Evolutionary conservation across 78 protist genomes (phyloP).

Genomic region (Dictyostelium firmibasis): DNA sequence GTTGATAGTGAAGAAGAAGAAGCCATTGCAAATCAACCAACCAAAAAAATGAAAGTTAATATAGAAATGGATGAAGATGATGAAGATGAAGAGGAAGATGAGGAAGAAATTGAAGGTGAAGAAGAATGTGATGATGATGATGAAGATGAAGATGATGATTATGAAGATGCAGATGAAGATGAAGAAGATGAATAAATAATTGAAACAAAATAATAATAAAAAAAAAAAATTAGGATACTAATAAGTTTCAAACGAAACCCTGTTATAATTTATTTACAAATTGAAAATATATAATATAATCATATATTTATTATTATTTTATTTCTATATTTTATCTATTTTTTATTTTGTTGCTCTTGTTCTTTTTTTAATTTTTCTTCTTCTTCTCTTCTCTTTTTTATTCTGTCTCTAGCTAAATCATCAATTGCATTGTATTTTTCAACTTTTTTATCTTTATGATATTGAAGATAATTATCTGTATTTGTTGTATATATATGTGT

Average conservation of each 20-base stretch:
- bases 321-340: neutral
- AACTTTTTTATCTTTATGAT: conserved; percentile 11
- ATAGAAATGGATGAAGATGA: conserved; percentile 10
- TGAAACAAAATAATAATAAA: neutral
- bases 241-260: too few species aligned
- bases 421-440: conserved; percentile 19
- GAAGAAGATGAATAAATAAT: conserved; percentile 4
- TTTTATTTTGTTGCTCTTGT: neutral
- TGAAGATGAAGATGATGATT: neutral
- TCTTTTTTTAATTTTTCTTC: neutral
- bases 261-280: neutral
- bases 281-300: neutral
- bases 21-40: neutral
- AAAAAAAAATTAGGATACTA: neutral
- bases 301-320: neutral
- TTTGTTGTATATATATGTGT: too few species aligned
- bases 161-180: neutral
- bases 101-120: neutral
- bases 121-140: neutral
- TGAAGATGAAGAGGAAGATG: neutral
- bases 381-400: conserved; percentile 32
- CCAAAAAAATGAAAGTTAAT: conserved; percentile 2
- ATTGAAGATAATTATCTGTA: neutral
- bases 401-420: conserved; percentile 31
- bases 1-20: conserved; percentile 21